These are phyloP conservation scores for Chrysanthemum seticuspe DNA, from an alignment of 129 eudicot genomes.

Conservation along the genomic window DNA sequence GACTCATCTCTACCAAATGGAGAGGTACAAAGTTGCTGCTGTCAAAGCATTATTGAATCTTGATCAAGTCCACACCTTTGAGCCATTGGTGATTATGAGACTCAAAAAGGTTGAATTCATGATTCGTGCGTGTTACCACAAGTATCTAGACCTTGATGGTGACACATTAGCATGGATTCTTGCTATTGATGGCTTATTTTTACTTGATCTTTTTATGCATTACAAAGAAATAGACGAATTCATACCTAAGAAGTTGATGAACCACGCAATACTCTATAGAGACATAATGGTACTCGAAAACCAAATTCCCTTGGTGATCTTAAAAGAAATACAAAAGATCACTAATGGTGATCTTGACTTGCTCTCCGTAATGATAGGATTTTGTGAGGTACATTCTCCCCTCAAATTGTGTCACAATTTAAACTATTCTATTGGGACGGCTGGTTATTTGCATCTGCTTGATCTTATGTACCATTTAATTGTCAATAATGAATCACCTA, in stretches of 20 bases:
- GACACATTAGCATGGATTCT: slow-evolving; percentile 38
- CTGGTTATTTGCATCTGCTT: slow-evolving; percentile 32
- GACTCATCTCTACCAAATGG: slow-evolving; percentile 37
- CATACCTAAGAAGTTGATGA: slow-evolving; percentile 17
- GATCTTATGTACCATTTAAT: slow-evolving; percentile 40
- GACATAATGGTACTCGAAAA: slow-evolving; percentile 52
- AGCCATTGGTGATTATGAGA: slow-evolving; percentile 16
- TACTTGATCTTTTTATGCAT: slow-evolving; percentile 30
- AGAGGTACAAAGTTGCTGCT: slow-evolving; percentile 41
- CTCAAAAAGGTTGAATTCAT: slow-evolving; percentile 26
- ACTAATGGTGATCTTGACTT: slow-evolving; percentile 15
- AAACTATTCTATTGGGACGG: not conserved
- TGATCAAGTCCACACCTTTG: slow-evolving; percentile 11
- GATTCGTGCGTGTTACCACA: slow-evolving; percentile 39
- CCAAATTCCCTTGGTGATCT: slow-evolving; percentile 39
- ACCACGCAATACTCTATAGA: slow-evolving; percentile 22
- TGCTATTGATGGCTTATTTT: slow-evolving; percentile 41
- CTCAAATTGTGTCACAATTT: slow-evolving; percentile 18
- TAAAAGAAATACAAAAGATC: slow-evolving; percentile 33
- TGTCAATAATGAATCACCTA: slow-evolving; percentile 16
- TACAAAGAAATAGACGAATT: slow-evolving; percentile 14
- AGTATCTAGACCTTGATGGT: slow-evolving; percentile 39
- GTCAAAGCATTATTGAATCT: slow-evolving; percentile 22
- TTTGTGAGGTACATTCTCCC: slow-evolving; percentile 45
- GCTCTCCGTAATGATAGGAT: slow-evolving; percentile 19